Evolutionary conservation across 176 grass and related monocot species (phyloP).

Genomic region (Carex scoparia): DNA sequence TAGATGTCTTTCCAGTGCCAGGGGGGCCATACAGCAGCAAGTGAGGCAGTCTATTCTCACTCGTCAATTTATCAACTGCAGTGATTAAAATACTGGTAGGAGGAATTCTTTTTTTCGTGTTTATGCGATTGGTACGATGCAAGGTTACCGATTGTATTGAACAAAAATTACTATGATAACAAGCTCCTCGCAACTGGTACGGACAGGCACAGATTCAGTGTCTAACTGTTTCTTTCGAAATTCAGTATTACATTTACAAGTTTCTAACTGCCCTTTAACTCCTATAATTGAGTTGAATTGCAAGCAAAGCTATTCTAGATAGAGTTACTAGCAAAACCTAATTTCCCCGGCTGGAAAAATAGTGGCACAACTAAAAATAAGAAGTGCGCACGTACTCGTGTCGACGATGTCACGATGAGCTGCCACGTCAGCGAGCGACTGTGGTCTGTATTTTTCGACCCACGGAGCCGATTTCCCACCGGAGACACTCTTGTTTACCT

Average conservation of each 20-base stretch:
- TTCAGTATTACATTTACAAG: not conserved
- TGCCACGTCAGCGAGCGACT: constrained; percentile 88
- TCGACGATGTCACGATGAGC: constrained; percentile 95
- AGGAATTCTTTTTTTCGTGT: not conserved
- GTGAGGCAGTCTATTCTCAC: constrained; percentile 85
- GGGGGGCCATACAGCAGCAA: constrained; percentile 83
- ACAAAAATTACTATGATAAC: not conserved
- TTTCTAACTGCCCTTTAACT: not conserved
- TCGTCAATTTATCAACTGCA: constrained; percentile 79
- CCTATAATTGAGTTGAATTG: not conserved
- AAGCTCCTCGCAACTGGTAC: not conserved
- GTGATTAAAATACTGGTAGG: not conserved
- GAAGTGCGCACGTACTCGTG: constrained; percentile 44
- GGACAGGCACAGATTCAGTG: not conserved
- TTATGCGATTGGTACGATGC: not conserved
- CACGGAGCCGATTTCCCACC: constrained; percentile 65
- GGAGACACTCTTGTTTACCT: constrained; percentile 29
- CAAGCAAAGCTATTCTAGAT: not conserved
- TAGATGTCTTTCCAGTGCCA: constrained; percentile 90
- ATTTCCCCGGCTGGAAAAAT: not conserved
- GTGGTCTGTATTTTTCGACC: constrained; percentile 94
- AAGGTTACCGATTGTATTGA: not conserved
- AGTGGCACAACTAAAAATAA: not conserved
- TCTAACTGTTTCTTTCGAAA: not conserved
- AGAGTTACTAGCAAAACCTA: not conserved